Percentiles rank a stretch among this genome's conserved stretches.
phyloP scores from a whole-genome alignment of 495 filamentous ascomycete species.

The Mytilinidion resinicola region DNA sequence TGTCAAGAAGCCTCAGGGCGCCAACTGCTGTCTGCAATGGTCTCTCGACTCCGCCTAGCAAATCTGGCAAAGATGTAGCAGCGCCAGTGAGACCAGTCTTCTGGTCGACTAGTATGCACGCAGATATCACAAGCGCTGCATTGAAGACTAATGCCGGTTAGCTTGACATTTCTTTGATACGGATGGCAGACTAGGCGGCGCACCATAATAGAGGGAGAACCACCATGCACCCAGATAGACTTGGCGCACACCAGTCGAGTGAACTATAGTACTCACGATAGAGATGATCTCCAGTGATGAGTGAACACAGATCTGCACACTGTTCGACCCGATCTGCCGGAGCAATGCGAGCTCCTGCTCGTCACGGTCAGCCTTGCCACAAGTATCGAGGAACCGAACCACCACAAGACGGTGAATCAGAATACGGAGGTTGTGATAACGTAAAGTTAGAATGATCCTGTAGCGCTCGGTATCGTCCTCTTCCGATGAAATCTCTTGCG shows the following conservation, averaged over 20 bases:
- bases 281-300: slow-evolving; percentile 39
- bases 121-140: slow-evolving; percentile 37
- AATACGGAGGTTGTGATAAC: slow-evolving; percentile 38
- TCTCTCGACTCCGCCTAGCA: slow-evolving; percentile 8
- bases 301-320: slow-evolving; percentile 36
- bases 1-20: slow-evolving; percentile 36
- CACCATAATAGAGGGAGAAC: slow-evolving; percentile 43
- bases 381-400: slow-evolving; percentile 35
- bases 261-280: slow-evolving; percentile 34
- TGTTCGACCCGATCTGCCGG: slow-evolving; percentile 37
- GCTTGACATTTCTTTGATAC: background rate
- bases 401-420: slow-evolving; percentile 40
- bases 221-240: slow-evolving; percentile 40
- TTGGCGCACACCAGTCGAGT: slow-evolving; percentile 24
- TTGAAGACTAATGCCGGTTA: slow-evolving; percentile 36
- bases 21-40: slow-evolving; percentile 33
- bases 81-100: too few relatives aligned
- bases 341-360: slow-evolving; percentile 23
- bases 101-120: slow-evolving; percentile 29
- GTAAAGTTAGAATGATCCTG: slow-evolving; percentile 35
- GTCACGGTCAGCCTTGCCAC: slow-evolving; percentile 32
- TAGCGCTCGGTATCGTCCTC: slow-evolving; percentile 9
- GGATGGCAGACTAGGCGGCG: background rate
- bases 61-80: too few relatives aligned
- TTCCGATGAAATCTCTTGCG: background rate